phyloP scores from a whole-genome alignment of 2,329 filamentous ascomycete species.

The Aspergillus intermedius region DNA sequence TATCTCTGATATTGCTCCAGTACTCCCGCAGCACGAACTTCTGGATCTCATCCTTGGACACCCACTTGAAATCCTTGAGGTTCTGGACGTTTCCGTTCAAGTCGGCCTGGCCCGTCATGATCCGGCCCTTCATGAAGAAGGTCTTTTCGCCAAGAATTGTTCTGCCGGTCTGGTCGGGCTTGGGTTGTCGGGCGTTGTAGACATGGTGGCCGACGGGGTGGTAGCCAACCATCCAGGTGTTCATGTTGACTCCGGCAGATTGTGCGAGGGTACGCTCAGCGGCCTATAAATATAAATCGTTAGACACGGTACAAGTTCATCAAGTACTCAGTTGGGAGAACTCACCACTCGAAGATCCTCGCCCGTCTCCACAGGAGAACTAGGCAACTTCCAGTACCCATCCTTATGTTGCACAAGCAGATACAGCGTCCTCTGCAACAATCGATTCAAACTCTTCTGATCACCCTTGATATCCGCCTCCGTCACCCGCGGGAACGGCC shows the following conservation, averaged over 20 bases:
- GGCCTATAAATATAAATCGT: conserved; percentile 49
- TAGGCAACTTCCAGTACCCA: conserved; percentile 75
- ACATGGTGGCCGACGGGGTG: conserved; percentile 78
- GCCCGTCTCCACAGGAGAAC: conserved; percentile 58
- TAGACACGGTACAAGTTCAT: not conserved
- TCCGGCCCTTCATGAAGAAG: conserved; percentile 93
- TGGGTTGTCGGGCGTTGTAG: conserved; percentile 47
- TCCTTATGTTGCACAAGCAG: conserved; percentile 67
- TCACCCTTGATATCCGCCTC: conserved; percentile 75
- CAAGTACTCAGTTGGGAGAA: conserved; percentile 11
- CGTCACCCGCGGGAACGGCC: conserved; percentile 62
- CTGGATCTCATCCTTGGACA: conserved; percentile 81
- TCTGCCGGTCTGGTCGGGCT: conserved; percentile 33
- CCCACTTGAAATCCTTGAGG: conserved; percentile 81
- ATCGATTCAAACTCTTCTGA: conserved; percentile 68
- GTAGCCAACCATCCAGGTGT: conserved; percentile 93
- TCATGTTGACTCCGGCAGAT: conserved; percentile 88
- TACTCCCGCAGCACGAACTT: conserved; percentile 61
- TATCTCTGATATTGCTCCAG: conserved; percentile 69
- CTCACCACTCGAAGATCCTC: conserved; percentile 80
- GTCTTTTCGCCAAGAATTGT: conserved; percentile 65
- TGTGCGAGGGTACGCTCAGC: conserved; percentile 72
- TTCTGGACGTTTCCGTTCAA: conserved; percentile 64
- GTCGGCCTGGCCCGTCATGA: conserved; percentile 93
- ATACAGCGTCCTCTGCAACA: conserved; percentile 77